Evolutionary conservation across 768 basidiomycete species (phyloP), one percentile per base, ranked within the genome.

Genomic region (Termitomyces sp.): DNA sequence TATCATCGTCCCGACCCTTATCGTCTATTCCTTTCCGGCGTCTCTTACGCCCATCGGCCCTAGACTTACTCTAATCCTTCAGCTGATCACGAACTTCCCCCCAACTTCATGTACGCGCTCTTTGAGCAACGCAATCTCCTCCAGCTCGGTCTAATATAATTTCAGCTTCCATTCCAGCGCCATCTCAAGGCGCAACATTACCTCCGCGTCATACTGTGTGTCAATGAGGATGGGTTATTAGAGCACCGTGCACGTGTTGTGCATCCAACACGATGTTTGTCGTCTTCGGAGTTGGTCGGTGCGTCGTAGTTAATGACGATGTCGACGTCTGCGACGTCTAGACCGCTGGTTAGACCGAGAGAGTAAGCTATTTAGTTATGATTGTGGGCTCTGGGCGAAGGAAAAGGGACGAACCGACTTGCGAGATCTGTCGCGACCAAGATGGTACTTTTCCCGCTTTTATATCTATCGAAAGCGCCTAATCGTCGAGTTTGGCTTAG

Each of bases 361-460:
- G n/a, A n/a, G 29, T 54, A 5, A 31, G 43, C 16, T 17, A 29
- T 11, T 41, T 6, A 44, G 31, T 59, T 1, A n/a, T 25, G 3
- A 9, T 3, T 35, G 29, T 27, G 31, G 52, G 19, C 19, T 17
- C 37, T 40, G 14, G 54, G 37, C 9, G 27, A 32, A 12, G 27
- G 25, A 25, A 41, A n/a, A 42, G 51, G 19, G 17, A 40, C 42
- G 74, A 56, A 90, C 85, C 92, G 87, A 71, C 89, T 91, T 14
- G 96, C 96, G 54, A 98, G 86, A 70, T 98, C 96, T 0, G 96
- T 98, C n/a, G 95, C 96, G 10, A 98, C 92, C 11, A 98, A 74
- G 56, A 98, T 82, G 61, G 82, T 90, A 58, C 92, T 77, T 19
- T 87, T 89, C 4, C 96, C 96, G 56, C 86, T 87, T 74, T 94